Evolutionary conservation across 495 filamentous ascomycete species (phyloP), one percentile per base, ranked within the genome.

Genomic region (Amorphotheca resinae): DNA sequence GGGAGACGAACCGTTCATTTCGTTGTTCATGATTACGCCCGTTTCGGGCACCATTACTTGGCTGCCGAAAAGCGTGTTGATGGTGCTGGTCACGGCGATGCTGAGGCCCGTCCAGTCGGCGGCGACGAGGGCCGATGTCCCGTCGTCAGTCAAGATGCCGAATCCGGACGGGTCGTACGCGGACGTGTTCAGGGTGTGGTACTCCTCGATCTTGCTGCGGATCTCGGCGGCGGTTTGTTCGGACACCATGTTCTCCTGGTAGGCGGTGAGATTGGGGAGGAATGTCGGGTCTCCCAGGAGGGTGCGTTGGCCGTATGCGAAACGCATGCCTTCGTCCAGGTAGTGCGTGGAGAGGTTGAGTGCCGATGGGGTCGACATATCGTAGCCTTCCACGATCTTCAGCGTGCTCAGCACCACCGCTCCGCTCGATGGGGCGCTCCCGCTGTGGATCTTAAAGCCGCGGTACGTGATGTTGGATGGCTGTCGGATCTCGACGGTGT

Each of bases 21-120:
- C 84, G 55, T 94, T 78, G 58, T 95, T 95, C 77, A 89, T 82
- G 33, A 94, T 85, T 39, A 95, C 74, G 15, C 73, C 73, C 0
- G 85, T 91, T 52, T 87, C 77, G 0, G 86, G 85, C 1, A 87
- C 76, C 66, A 93, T 78, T 26, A 93, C 44, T 20, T 73, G 63
- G 41, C 75, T 78, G 14, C 88, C 88, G 44, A 95, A 95, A 0
- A 87, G 66, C 1, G 88, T 68, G 60, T 95, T 95, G 46, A 95
- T 68, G 0, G 88, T 94, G 1, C 79, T 83, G 2, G 84, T 91
- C 0, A 80, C 65, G 3, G 79, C 77, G 23, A 91, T 68, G 0
- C 84, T 73, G 38, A 91, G 60, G 0, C 84, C 85, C 0, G 72
- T 67, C 8, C 63, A 59, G 52, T 93, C 86, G 2, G 77, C 74